A percentile compares a stretch with the other conserved stretches of the same genome.
Evolutionary conservation across 805 yeast species (phyloP).

Genomic region (Starmerella powellii): DNA sequence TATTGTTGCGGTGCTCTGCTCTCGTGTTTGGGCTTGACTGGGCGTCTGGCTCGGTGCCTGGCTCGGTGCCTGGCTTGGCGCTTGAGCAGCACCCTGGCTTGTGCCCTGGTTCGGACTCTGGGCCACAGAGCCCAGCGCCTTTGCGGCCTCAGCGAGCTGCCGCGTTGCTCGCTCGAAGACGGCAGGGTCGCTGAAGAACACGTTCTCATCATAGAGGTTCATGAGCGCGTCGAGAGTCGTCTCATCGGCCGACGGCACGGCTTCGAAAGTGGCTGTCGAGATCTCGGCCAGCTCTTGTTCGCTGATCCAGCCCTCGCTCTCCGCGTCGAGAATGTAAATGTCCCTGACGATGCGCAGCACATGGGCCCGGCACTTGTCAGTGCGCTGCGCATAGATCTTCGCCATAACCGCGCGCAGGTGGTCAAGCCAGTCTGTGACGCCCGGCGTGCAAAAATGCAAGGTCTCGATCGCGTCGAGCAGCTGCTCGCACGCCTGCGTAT

Average conservation of each 20-base stretch:
- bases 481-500: conserved; percentile 32
- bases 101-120: too few species aligned
- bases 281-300: conserved; percentile 8
- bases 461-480: conserved; percentile 39
- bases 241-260: conserved; percentile 9
- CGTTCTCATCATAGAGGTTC: conserved; percentile 12
- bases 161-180: conserved; percentile 11
- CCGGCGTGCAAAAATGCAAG: conserved; percentile 43
- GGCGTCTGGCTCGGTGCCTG: too few species aligned
- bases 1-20: too few species aligned
- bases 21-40: too few species aligned
- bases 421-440: conserved; percentile 41
- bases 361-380: conserved; percentile 21
- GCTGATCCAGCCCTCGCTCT: conserved; percentile 16
- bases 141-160: conserved; percentile 8
- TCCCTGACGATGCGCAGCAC: conserved; percentile 22
- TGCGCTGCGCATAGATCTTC: conserved; percentile 32
- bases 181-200: conserved; percentile 4
- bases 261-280: conserved; percentile 12
- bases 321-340: conserved; percentile 12
- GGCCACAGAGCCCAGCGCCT: too few species aligned
- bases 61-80: too few species aligned
- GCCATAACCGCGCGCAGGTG: conserved; percentile 37
- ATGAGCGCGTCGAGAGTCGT: conserved; percentile 10
- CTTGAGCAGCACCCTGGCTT: too few species aligned